phyloP scores from a whole-genome alignment of 164 flowering plant species.

The Dillenia turbinata region DNA sequence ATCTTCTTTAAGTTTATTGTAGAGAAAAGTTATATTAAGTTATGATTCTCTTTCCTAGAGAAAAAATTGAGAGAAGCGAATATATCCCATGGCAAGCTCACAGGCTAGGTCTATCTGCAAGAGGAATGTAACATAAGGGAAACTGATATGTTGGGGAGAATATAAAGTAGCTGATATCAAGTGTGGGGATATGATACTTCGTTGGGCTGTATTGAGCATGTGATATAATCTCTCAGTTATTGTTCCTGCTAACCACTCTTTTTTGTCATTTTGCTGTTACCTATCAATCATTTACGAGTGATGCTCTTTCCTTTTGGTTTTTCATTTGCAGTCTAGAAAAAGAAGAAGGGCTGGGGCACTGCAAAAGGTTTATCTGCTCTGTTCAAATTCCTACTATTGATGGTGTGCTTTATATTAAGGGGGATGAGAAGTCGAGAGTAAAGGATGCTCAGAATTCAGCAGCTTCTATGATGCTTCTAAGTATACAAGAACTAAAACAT shows the following conservation, averaged over 20 bases:
- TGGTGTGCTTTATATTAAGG: conserved; percentile 18
- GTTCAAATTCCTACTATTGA: conserved; percentile 35
- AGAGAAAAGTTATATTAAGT: too few species aligned
- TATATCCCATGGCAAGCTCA: too few species aligned
- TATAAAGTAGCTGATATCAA: too few species aligned
- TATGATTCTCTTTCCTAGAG: too few species aligned
- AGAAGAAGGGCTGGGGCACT: conserved; percentile 47
- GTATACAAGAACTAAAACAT: conserved; percentile 18
- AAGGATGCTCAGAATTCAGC: conserved; percentile 68
- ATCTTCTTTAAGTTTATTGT: too few species aligned
- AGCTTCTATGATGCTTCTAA: conserved; percentile 37
- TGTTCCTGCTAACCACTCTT: not conserved
- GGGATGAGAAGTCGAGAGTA: conserved; percentile 35
- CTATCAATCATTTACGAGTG: not conserved
- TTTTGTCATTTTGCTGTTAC: not conserved
- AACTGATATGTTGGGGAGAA: too few species aligned
- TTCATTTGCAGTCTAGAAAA: conserved; percentile 40
- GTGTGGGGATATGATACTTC: too few species aligned
- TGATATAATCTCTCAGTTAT: not conserved
- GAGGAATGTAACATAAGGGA: too few species aligned
- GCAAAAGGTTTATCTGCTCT: conserved; percentile 37
- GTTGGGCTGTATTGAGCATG: too few species aligned
- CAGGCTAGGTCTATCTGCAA: too few species aligned
- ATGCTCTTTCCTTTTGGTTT: conserved; percentile 1
- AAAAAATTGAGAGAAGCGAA: too few species aligned